These are phyloP conservation scores for Triangularia setosa DNA, from an alignment of 2,329 filamentous ascomycete species.

Conservation along the genomic window DNA sequence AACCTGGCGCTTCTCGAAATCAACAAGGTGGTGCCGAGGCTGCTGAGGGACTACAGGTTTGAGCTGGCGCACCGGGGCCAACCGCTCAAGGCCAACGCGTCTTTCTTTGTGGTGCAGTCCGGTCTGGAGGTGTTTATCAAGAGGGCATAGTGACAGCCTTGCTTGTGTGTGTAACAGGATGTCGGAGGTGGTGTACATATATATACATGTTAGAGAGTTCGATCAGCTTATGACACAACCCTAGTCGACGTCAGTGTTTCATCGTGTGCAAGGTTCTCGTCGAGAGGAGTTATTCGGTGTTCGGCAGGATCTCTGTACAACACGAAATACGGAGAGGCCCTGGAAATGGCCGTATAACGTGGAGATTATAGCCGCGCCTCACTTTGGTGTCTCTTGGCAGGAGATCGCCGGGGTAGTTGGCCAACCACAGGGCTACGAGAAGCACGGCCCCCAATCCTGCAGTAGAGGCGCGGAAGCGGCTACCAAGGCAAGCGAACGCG, in stretches of 20 bases:
- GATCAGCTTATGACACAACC: neutral
- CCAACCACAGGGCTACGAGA: neutral
- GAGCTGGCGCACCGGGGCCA: slow-evolving; percentile 47
- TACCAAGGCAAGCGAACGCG: neutral
- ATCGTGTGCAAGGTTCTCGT: neutral
- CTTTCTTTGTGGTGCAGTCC: slow-evolving; percentile 58
- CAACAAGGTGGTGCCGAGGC: slow-evolving; percentile 54
- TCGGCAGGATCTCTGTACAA: neutral
- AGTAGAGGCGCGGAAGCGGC: neutral
- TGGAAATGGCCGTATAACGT: neutral
- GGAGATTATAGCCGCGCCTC: neutral
- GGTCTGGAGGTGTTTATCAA: slow-evolving; percentile 49
- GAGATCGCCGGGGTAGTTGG: neutral
- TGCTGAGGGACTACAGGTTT: slow-evolving; percentile 52
- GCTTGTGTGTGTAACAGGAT: neutral
- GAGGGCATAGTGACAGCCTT: slow-evolving; percentile 12
- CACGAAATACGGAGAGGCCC: neutral
- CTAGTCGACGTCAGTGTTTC: neutral
- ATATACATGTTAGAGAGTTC: neutral
- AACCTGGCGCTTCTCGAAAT: slow-evolving; percentile 55
- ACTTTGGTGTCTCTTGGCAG: neutral
- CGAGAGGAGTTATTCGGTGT: neutral
- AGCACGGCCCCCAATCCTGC: neutral
- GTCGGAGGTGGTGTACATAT: neutral
- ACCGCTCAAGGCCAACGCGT: slow-evolving; percentile 50